Evolutionary conservation across 192 early-diverging fungal species (phyloP), one percentile per base, ranked within the genome.

Genomic region (Backusella australiensis): DNA sequence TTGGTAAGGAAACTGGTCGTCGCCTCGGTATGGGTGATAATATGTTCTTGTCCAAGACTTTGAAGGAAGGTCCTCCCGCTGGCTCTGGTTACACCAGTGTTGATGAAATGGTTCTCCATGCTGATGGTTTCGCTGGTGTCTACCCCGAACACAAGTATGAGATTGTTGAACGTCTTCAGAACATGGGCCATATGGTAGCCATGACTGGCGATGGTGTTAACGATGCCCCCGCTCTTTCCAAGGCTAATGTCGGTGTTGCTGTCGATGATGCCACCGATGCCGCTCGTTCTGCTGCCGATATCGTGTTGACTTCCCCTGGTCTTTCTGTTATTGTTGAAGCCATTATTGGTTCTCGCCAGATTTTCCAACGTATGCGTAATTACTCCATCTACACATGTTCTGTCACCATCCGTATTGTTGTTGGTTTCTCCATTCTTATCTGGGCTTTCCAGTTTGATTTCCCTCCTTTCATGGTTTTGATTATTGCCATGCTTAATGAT

Each of bases 281-380:
- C 70, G 93, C 93, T 63, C 90, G 91, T 69, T 89, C 89, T 78
- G 93, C 93, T 75, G 90, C 93, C 35, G 89, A 91, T 78, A 93
- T 94, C 77, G 93, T 94, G 69, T 86, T 94, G 75, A 90, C 89
- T 21, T 89, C 89, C 79, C 89, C 93, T 69, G 93, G 93, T 82
- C 86, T 94, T 71, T 90, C 90, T 29, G 93, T 94, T 63, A 96
- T 95, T 82, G 94, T 97, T 67, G 95, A 97, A 83, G 96, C 93
- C 72, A 93, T 97, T 82, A 93, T 93, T 84, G 90, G 89, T 85
- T 95, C 94, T 78, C 93, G 96, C 75, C 90, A 92, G 72, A 97
- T 97, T 86, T 97, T 97, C 94, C 96, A 97, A 86, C 95, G 96
- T 81, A 97, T 97, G 96, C 89, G 92, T 83, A 92, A 91, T 83